Base-by-base conservation (phyloP, 768 basidiomycete species). In the Tulasnella sp. region DNA sequence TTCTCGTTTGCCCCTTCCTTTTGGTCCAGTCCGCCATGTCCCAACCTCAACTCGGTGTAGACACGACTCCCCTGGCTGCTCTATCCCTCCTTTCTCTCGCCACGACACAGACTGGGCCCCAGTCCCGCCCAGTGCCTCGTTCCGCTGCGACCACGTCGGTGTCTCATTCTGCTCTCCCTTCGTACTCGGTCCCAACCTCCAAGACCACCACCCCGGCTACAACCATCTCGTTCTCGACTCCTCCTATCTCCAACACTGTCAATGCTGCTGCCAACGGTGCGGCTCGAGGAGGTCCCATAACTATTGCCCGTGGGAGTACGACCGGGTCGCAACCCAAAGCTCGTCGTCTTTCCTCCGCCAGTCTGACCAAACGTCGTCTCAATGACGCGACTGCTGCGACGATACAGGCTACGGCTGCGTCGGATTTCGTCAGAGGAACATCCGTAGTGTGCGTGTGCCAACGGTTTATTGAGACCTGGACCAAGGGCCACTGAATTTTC, bases 321-420 rank as follows among this genome's bases (percentile, higher is more conserved):
- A 23, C 27, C 19, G 41, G 41, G 17, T 49, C 55, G 27, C 37
- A 49, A 23, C 36, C 52, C 58, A 77, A 83, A 63, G 83, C 86
- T 67, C 79, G 86, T 52, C 74, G 85, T 15, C 70, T 86, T 17
- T 80, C 83, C 15, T 86, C 85, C 0, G 75, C 79, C 9, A 82
- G 84, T 17, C 80, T 84, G 68, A 73, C 77, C 23, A 78, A 80
- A 65, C 75, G 86, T 63, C 73, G 86, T 57, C 67, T 86, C 61
- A 86, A 84, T 67, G 86, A 88, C 67, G 86, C 85, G 23, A 86
- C 87, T 68, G 86, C 86, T 41, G 82, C 83, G 49, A 74, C 73
- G 56, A 74, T 86, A 49, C 83, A 83, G 51, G 57, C 49, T 15
- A 78, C 78, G 84, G 88, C 69, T 73, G 82, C 55, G 4, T 23